A percentile compares a stretch with the other conserved stretches of the same genome.
These are phyloP conservation scores for Leccinum arenicola DNA, from an alignment of 768 basidiomycete genomes.

Conservation along the genomic window DNA sequence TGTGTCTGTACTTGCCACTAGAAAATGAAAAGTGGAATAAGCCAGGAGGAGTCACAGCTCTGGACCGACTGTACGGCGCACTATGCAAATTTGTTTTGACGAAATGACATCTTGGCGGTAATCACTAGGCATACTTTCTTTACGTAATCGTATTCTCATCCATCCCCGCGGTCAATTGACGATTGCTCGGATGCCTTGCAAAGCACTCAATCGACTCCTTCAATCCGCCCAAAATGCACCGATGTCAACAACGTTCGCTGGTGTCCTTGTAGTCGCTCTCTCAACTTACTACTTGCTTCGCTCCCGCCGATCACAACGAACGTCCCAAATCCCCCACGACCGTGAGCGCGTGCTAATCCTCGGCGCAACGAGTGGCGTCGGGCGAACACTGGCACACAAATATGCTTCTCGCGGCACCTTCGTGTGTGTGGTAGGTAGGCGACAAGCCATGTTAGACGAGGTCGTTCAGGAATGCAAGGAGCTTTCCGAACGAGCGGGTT, in stretches of 20 bases:
- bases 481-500: constrained; percentile 17
- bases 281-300: constrained; percentile 18
- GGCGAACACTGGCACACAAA: constrained; percentile 61
- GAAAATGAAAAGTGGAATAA: background rate
- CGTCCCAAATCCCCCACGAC: constrained; percentile 35
- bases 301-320: constrained; percentile 27
- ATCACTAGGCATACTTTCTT: too few species aligned
- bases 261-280: constrained; percentile 16
- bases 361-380: constrained; percentile 84
- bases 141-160: background rate
- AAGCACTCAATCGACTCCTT: constrained; percentile 5
- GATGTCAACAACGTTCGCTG: constrained; percentile 2
- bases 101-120: too few species aligned
- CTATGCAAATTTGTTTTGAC: too few species aligned
- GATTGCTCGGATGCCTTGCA: background rate
- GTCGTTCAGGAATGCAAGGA: constrained; percentile 60
- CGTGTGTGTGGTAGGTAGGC: constrained; percentile 72
- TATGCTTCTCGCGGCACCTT: constrained; percentile 76
- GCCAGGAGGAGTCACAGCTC: background rate
- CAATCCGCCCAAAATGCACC: constrained; percentile 5
- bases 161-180: too few species aligned
- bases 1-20: background rate
- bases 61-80: background rate
- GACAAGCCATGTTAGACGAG: constrained; percentile 49
- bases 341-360: constrained; percentile 76